Conservation (phyloP, 2,329 filamentous ascomycete species). For the Aspergillus intermedius region DNA sequence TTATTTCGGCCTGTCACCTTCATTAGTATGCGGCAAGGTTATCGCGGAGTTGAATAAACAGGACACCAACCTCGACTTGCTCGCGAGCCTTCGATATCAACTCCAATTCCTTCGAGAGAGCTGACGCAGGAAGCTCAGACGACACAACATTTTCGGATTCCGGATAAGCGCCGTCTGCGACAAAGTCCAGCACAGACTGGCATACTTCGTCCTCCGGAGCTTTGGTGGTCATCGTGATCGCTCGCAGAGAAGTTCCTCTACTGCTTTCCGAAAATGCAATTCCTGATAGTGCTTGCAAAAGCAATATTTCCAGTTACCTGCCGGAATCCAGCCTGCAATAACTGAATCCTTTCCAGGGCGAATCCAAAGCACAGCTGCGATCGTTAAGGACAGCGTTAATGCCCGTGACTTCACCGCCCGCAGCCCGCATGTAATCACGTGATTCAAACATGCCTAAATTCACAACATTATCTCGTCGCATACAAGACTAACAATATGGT, state of each 20-base stretch:
- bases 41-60: no score
- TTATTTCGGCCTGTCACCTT: conserved; percentile 59
- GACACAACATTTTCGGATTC: conserved; percentile 51
- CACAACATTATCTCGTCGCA: no score
- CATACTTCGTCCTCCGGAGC: conserved; percentile 42
- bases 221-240: conserved; percentile 29
- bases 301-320: neutral
- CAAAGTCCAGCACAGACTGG: conserved; percentile 59
- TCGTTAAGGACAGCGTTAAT: neutral
- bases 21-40: neutral
- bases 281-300: neutral
- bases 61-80: conserved; percentile 44
- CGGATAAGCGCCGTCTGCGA: conserved; percentile 51
- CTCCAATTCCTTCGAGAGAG: conserved; percentile 45
- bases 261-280: neutral
- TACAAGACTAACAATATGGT: no score
- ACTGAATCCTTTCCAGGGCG: neutral
- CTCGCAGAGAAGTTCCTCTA: neutral
- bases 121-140: conserved; percentile 44
- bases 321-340: neutral
- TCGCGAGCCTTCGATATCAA: conserved; percentile 48
- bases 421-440: neutral
- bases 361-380: neutral
- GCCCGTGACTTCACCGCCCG: conserved; percentile 1
- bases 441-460: no score